Percentiles rank a stretch among this genome's conserved stretches.
phyloP scores from a whole-genome alignment of 371 early-diverging fungal species.

The Thermomucor indicae-seudaticae region DNA sequence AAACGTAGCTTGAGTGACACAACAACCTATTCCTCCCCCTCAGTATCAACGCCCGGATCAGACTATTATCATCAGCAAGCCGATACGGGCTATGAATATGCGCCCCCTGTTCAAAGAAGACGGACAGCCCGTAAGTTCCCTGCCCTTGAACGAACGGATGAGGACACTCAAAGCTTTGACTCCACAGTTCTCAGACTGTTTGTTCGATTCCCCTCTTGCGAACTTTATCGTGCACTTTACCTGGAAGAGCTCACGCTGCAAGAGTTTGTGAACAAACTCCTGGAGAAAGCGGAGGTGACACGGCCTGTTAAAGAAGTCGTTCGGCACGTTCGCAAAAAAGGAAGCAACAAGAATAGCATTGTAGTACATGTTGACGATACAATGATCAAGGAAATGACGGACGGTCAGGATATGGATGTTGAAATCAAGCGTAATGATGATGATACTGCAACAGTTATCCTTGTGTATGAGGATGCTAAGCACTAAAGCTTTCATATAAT shows the following conservation, averaged over 20 bases:
- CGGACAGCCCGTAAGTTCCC: too few species aligned
- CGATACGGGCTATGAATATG: too few species aligned
- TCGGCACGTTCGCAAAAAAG: conserved; percentile 26
- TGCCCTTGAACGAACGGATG: too few species aligned
- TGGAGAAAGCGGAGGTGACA: conserved; percentile 34
- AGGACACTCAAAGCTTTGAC: too few species aligned
- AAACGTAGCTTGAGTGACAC: too few species aligned
- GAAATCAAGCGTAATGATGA: conserved; percentile 38
- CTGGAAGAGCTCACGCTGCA: conserved; percentile 41
- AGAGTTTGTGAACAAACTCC: conserved; percentile 25
- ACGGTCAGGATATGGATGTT: conserved; percentile 53
- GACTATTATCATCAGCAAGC: too few species aligned
- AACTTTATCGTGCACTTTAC: conserved; percentile 50
- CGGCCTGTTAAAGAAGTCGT: conserved; percentile 26
- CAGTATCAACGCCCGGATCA: too few species aligned
- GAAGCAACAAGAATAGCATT: conserved; percentile 20
- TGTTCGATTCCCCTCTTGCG: conserved; percentile 36
- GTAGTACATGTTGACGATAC: conserved; percentile 47
- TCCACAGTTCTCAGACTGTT: conserved; percentile 53
- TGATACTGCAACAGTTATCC: conserved; percentile 35
- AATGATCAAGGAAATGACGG: conserved; percentile 45
- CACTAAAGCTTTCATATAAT: neutral
- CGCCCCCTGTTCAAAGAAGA: too few species aligned
- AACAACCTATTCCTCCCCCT: too few species aligned
- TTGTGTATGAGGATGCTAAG: conserved; percentile 28